phyloP scores from a whole-genome alignment of 495 filamentous ascomycete genomes.

The Physcia stellaris region DNA sequence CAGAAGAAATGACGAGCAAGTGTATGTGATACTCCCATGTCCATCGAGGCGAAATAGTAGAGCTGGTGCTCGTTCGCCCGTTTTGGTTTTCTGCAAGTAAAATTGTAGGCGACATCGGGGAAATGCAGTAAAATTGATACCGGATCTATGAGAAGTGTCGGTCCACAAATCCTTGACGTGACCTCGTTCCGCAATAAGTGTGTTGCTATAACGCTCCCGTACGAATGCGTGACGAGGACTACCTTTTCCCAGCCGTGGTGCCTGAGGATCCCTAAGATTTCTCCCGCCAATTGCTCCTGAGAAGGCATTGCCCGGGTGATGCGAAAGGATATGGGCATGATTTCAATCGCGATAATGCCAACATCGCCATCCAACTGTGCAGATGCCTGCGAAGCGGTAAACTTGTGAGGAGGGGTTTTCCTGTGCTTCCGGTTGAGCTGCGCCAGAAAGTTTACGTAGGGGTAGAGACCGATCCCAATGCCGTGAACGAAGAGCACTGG shows the following conservation, averaged over 20 bases:
- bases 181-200: slow-evolving; percentile 38
- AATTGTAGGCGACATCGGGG: slow-evolving; percentile 60
- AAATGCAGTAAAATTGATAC: slow-evolving; percentile 52
- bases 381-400: slow-evolving; percentile 4
- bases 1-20: slow-evolving; percentile 53
- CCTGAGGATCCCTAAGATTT: slow-evolving; percentile 38
- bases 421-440: slow-evolving; percentile 33
- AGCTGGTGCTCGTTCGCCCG: slow-evolving; percentile 50
- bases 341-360: slow-evolving; percentile 51
- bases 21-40: slow-evolving; percentile 45
- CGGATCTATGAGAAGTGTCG: slow-evolving; percentile 47
- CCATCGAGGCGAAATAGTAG: slow-evolving; percentile 53
- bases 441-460: slow-evolving; percentile 42
- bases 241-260: slow-evolving; percentile 38
- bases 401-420: no score
- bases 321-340: slow-evolving; percentile 47
- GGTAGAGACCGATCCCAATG: slow-evolving; percentile 54
- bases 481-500: slow-evolving; percentile 57
- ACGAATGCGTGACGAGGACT: slow-evolving; percentile 45
- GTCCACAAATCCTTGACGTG: slow-evolving; percentile 28
- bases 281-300: slow-evolving; percentile 31
- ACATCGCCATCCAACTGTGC: slow-evolving; percentile 23
- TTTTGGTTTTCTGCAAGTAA: slow-evolving; percentile 39
- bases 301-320: slow-evolving; percentile 36
- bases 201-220: slow-evolving; percentile 47